Conservation (phyloP, 179 eudicot species). For the Pouteria campechiana region DNA sequence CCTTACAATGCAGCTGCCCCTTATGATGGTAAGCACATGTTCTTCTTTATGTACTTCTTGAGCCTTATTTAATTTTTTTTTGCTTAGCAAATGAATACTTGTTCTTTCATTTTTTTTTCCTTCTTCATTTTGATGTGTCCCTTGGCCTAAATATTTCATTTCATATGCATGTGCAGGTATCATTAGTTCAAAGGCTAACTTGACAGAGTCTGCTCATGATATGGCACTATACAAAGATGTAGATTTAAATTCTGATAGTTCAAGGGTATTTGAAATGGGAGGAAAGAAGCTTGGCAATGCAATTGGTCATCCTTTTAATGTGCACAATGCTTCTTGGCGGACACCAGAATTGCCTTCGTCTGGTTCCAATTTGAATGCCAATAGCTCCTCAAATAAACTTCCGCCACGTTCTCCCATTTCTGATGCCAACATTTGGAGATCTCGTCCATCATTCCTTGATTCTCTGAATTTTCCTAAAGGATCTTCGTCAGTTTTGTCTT, state of each 20-base stretch:
- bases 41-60: background rate
- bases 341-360: conserved; percentile 26
- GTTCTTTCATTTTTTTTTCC: background rate
- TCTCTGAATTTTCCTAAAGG: conserved; percentile 50
- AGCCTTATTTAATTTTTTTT: too few relatives aligned
- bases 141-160: background rate
- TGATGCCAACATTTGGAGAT: conserved; percentile 41
- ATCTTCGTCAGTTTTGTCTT: conserved; percentile 22
- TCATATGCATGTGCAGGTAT: background rate
- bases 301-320: conserved; percentile 16
- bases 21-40: conserved; percentile 23
- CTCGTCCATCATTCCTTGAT: conserved; percentile 92
- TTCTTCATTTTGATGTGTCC: background rate
- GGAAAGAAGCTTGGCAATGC: conserved; percentile 30
- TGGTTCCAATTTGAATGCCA: conserved; percentile 21
- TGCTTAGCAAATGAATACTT: too few relatives aligned
- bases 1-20: conserved; percentile 8
- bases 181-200: conserved; percentile 4
- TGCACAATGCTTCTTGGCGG: conserved; percentile 18
- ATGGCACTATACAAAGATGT: conserved; percentile 14
- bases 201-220: conserved; percentile 14
- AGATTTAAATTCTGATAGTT: conserved; percentile 5
- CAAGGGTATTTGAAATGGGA: conserved; percentile 13
- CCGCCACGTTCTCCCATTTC: conserved; percentile 23
- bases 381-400: conserved; percentile 21